Percentiles rank a stretch among this genome's conserved stretches.
phyloP scores from a whole-genome alignment of 371 early-diverging fungal species.

The Furculomyces boomerangus region DNA sequence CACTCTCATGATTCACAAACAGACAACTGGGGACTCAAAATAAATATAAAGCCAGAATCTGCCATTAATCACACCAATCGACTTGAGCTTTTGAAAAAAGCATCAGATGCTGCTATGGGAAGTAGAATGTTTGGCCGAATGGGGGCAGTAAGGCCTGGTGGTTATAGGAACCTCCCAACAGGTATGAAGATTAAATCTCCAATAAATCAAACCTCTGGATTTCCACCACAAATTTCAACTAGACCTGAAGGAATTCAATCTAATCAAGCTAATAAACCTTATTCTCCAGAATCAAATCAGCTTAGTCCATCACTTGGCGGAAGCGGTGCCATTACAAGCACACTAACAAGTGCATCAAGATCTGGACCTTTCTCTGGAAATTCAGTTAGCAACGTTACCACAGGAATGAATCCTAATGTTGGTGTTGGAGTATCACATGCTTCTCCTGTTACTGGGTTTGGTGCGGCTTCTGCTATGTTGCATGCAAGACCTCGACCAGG shows the following conservation, averaged over 20 bases:
- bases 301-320: background rate
- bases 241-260: background rate
- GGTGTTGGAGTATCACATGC: background rate
- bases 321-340: no score
- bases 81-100: background rate
- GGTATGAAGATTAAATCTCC: no score
- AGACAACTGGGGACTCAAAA: conserved; percentile 3
- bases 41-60: background rate
- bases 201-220: no score
- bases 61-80: background rate
- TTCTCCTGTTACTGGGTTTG: background rate
- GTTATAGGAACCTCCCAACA: no score
- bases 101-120: background rate
- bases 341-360: background rate
- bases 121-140: background rate
- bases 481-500: background rate
- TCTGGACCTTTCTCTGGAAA: background rate
- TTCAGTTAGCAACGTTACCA: background rate
- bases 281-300: background rate
- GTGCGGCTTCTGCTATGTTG: background rate
- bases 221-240: no score
- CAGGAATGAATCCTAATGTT: background rate
- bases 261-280: background rate
- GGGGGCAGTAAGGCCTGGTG: background rate
- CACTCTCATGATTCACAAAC: background rate